A percentile compares a stretch with the other conserved stretches of the same genome.
Evolutionary conservation across 169 alveolate species (phyloP).

Genomic region (Eimeria acervulina): DNA sequence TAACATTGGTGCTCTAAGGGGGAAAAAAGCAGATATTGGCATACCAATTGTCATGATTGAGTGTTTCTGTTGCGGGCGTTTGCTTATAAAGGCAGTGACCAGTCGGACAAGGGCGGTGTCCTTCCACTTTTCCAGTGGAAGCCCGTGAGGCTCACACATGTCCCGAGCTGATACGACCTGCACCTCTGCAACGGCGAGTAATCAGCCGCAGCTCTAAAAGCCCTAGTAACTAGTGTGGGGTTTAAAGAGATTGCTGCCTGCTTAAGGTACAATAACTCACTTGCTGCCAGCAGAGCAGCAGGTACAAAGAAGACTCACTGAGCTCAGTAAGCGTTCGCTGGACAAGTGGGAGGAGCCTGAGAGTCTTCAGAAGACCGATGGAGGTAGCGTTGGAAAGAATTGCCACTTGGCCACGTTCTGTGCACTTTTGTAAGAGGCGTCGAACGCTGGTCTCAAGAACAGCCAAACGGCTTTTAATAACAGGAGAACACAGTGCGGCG

Average conservation of each 20-base stretch:
- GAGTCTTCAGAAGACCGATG: conserved; percentile 78
- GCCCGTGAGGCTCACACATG: conserved; percentile 82
- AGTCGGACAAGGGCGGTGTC: conserved; percentile 78
- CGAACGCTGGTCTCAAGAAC: conserved; percentile 66
- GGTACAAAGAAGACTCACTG: conserved; percentile 47
- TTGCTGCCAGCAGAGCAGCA: not conserved
- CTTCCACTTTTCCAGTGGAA: conserved; percentile 81
- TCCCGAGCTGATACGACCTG: conserved; percentile 77
- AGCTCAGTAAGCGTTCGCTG: conserved; percentile 76
- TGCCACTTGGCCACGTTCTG: conserved; percentile 72
- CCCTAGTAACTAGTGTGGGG: not conserved
- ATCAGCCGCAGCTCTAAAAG: conserved; percentile 22
- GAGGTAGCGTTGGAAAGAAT: conserved; percentile 80
- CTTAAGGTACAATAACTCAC: not conserved
- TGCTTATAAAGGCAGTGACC: conserved; percentile 67
- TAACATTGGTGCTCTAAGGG: not conserved
- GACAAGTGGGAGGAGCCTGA: conserved; percentile 75
- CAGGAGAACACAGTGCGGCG: conserved; percentile 76
- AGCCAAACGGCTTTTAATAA: conserved; percentile 43
- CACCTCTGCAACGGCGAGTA: conserved; percentile 55
- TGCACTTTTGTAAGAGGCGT: conserved; percentile 65
- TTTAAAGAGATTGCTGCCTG: not conserved
- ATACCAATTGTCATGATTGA: conserved; percentile 80
- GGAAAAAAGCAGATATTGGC: not conserved
- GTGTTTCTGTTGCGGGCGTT: conserved; percentile 71